Evolutionary conservation across 2,329 filamentous ascomycete species (phyloP).

Genomic region (Sclerotinia glacialis): DNA sequence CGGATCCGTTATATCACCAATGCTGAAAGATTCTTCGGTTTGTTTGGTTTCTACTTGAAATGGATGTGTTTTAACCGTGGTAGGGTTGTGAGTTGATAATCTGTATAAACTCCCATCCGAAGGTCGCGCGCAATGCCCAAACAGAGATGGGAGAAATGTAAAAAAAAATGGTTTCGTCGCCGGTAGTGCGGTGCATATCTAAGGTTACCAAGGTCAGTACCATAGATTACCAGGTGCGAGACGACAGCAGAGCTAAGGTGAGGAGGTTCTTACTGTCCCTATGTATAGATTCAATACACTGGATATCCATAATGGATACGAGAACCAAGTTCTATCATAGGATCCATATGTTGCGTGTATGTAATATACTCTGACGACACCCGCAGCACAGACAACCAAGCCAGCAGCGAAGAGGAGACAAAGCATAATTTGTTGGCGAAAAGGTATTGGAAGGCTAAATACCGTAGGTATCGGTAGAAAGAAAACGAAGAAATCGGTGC

Average conservation of each 20-base stretch:
- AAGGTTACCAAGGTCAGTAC: not conserved
- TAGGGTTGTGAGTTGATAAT: not conserved
- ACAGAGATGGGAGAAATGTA: conserved; percentile 38
- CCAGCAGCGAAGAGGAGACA: conserved; percentile 49
- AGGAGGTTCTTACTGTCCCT: conserved; percentile 41
- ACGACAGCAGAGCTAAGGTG: not conserved
- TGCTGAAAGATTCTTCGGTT: not conserved
- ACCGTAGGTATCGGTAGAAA: conserved; percentile 50
- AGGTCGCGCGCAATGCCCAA: not conserved
- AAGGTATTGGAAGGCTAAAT: conserved; percentile 45
- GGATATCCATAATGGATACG: conserved; percentile 39
- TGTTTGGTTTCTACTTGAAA: not conserved
- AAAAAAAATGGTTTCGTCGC: conserved; percentile 46
- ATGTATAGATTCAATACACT: conserved; percentile 44
- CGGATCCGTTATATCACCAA: not conserved
- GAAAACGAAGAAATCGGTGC: conserved; percentile 54
- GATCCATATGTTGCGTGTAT: conserved; percentile 35
- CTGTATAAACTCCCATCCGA: not conserved
- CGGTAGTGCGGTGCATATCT: conserved; percentile 46
- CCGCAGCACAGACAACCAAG: conserved; percentile 44
- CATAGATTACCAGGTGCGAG: not conserved
- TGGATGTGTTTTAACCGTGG: not conserved
- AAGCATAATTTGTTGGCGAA: conserved; percentile 47
- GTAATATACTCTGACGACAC: conserved; percentile 41
- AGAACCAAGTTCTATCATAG: conserved; percentile 41